Evolutionary conservation across 352 stramenopile genomes (phyloP).

Genomic region (Globisporangium iwayamae): DNA sequence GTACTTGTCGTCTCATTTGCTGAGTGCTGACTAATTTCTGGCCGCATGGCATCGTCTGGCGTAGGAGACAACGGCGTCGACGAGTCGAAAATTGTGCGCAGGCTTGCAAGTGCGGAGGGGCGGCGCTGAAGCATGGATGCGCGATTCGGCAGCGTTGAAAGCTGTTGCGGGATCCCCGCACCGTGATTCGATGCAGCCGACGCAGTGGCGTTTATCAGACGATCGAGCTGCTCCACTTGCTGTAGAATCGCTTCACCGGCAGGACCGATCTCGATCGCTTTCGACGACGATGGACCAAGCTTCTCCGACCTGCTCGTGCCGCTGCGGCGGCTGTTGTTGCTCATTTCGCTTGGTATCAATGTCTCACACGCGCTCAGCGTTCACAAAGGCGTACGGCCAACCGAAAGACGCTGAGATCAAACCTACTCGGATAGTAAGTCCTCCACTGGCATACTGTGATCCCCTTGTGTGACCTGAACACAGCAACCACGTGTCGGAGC

Average conservation of each 20-base stretch:
- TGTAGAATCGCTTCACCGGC: slow-evolving; percentile 8
- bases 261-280: slow-evolving; percentile 2
- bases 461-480: no score
- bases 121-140: neutral
- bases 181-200: neutral
- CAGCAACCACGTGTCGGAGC: neutral
- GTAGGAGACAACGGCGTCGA: neutral
- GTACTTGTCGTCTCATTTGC: neutral
- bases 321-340: neutral
- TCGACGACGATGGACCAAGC: neutral
- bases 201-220: slow-evolving; percentile 8
- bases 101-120: slow-evolving; percentile 3
- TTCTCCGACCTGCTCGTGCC: neutral
- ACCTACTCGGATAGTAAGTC: neutral
- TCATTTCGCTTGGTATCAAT: neutral
- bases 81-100: slow-evolving; percentile 6
- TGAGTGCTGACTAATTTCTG: slow-evolving; percentile 1
- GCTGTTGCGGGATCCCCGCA: neutral
- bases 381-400: neutral
- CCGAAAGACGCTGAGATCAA: neutral
- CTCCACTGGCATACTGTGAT: neutral
- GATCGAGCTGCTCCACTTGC: slow-evolving; percentile 15
- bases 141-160: slow-evolving; percentile 1
- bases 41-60: neutral
- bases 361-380: neutral